Percentiles rank a stretch among this genome's conserved stretches.
phyloP scores from a whole-genome alignment of 2,329 filamentous ascomycete species.

The Neurospora crassa region DNA sequence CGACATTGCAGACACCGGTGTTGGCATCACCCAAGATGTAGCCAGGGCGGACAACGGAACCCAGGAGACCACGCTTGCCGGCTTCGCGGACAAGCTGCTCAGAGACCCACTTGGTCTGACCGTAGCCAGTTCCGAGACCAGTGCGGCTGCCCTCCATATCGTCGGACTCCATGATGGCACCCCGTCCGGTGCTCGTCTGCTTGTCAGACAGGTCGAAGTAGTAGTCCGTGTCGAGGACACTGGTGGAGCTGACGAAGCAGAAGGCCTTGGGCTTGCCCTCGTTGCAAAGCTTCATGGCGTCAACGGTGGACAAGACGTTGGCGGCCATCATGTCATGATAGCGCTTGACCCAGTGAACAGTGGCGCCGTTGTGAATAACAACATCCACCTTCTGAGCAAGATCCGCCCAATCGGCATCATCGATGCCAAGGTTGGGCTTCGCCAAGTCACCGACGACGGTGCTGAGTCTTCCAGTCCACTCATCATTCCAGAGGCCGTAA shows the following conservation, averaged over 20 bases:
- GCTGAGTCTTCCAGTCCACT: conserved; percentile 56
- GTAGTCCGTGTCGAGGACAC: conserved; percentile 70
- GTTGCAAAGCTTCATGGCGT: conserved; percentile 66
- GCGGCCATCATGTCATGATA: conserved; percentile 62
- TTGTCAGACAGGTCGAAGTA: conserved; percentile 66
- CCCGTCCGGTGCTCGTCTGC: conserved; percentile 48
- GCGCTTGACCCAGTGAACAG: conserved; percentile 71
- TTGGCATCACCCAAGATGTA: conserved; percentile 70
- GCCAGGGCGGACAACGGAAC: conserved; percentile 70
- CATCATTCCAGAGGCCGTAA: conserved; percentile 69
- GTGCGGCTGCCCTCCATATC: conserved; percentile 66
- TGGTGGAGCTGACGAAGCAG: conserved; percentile 75
- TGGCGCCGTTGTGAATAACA: conserved; percentile 74
- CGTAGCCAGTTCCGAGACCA: conserved; percentile 79
- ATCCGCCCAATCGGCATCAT: conserved; percentile 52
- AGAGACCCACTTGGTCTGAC: conserved; percentile 75
- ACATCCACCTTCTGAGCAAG: conserved; percentile 60
- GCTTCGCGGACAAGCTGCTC: conserved; percentile 67
- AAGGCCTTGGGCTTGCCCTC: conserved; percentile 70
- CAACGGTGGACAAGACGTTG: conserved; percentile 77
- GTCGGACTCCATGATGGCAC: conserved; percentile 63
- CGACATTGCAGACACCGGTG: conserved; percentile 65
- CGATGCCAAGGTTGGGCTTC: conserved; percentile 64
- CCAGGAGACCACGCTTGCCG: conserved; percentile 63
- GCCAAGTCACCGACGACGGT: conserved; percentile 66